phyloP scores from a whole-genome alignment of 164 flowering plant genomes.

The Annona cherimola region DNA sequence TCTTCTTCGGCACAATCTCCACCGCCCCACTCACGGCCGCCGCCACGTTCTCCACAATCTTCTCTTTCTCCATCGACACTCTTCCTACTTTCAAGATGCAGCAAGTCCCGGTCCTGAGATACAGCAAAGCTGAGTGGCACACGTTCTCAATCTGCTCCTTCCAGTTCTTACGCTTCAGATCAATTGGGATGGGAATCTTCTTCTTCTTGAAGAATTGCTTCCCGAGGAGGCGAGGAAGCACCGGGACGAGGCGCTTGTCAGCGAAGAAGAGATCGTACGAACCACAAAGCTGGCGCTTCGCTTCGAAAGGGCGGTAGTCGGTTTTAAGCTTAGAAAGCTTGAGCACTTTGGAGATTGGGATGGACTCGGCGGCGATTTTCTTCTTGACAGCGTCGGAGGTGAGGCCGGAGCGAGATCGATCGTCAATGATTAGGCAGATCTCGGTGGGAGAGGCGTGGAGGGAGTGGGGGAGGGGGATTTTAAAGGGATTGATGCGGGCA shows the following conservation, averaged over 20 bases:
- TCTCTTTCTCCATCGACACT: conserved; percentile 41
- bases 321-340: conserved; percentile 63
- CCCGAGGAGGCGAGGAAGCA: conserved; percentile 62
- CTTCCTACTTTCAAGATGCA: conserved; percentile 52
- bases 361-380: conserved; percentile 41
- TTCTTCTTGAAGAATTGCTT: conserved; percentile 81
- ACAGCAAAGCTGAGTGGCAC: conserved; percentile 48
- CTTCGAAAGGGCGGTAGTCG: conserved; percentile 67
- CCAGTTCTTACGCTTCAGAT: conserved; percentile 63
- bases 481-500: conserved; percentile 46
- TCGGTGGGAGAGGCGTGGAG: conserved; percentile 29
- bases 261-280: conserved; percentile 62
- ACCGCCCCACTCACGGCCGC: conserved; percentile 54
- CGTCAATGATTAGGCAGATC: conserved; percentile 69
- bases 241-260: conserved; percentile 48
- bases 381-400: conserved; percentile 45
- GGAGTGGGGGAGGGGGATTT: conserved; percentile 64
- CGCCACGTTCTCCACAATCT: conserved; percentile 57
- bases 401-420: conserved; percentile 32
- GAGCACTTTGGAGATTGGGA: conserved; percentile 64
- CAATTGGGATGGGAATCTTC: conserved; percentile 73
- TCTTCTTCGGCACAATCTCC: conserved; percentile 59
- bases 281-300: conserved; percentile 59
- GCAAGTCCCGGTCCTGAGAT: conserved; percentile 73
- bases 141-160: conserved; percentile 60